Percentiles rank a stretch among this genome's conserved stretches.
These are phyloP conservation scores for Diphasiastrum complanatum DNA, from an alignment of 83 land plant species.

Conservation along the genomic window DNA sequence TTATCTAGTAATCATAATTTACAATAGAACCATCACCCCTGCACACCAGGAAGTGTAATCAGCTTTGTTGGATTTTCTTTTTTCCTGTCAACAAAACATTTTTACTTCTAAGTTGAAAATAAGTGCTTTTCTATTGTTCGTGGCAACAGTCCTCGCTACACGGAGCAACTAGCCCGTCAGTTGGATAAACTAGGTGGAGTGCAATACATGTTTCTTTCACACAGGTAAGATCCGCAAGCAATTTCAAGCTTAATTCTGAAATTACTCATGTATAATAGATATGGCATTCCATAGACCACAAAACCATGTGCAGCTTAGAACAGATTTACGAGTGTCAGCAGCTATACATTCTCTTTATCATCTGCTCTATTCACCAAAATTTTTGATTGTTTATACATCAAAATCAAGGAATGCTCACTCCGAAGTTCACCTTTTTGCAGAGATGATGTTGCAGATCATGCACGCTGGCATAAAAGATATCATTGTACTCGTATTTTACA, in stretches of 20 bases:
- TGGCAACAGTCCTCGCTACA: neutral
- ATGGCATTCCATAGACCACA: neutral
- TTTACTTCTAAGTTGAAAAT: neutral
- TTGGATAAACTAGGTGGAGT: constrained; percentile 15
- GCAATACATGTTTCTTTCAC: constrained; percentile 14
- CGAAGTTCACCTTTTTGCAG: no score
- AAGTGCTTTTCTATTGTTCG: neutral
- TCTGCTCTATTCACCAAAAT: no score
- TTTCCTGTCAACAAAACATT: neutral
- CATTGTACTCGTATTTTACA: constrained; percentile 16
- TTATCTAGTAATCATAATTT: no score
- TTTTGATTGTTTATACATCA: no score
- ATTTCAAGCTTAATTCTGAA: neutral
- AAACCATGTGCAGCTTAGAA: no score
- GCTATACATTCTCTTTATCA: no score
- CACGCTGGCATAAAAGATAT: constrained; percentile 8
- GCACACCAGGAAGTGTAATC: neutral
- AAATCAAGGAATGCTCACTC: no score
- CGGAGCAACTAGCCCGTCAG: constrained; percentile 5
- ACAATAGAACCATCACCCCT: no score
- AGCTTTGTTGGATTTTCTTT: neutral
- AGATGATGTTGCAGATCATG: constrained; percentile 20
- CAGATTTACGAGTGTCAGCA: no score
- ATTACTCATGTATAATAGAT: neutral
- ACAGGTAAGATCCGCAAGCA: neutral